Evolutionary conservation across 495 filamentous ascomycete genomes (phyloP).

Genomic region (Neurospora tetrasperma): DNA sequence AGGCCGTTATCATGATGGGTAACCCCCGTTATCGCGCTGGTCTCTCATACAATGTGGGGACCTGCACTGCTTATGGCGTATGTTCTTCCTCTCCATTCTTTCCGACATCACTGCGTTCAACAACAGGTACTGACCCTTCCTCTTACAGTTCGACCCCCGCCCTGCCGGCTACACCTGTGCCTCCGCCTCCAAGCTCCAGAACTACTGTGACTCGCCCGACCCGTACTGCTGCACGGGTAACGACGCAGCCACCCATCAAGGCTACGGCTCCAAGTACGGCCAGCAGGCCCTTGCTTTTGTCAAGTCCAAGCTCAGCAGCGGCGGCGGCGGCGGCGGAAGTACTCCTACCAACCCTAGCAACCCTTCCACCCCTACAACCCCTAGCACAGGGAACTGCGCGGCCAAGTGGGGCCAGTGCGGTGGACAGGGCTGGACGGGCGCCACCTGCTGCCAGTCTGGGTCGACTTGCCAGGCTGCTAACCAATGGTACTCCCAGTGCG

Average conservation of each 20-base stretch:
- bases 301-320: slow-evolving; percentile 28
- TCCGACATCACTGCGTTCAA: neutral
- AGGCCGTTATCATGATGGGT: slow-evolving; percentile 54
- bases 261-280: slow-evolving; percentile 51
- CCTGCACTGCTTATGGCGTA: slow-evolving; percentile 48
- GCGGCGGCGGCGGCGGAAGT: slow-evolving; percentile 4
- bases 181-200: slow-evolving; percentile 41
- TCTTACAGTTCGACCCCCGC: slow-evolving; percentile 42
- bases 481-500: slow-evolving; percentile 27
- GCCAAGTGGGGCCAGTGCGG: slow-evolving; percentile 25
- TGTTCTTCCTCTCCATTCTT: slow-evolving; percentile 15
- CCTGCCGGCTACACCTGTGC: slow-evolving; percentile 47
- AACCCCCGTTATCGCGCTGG: slow-evolving; percentile 45
- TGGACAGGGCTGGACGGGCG: slow-evolving; percentile 19
- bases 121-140: slow-evolving; percentile 2
- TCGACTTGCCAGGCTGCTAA: slow-evolving; percentile 22
- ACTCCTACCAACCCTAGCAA: slow-evolving; percentile 4
- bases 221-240: slow-evolving; percentile 57
- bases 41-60: slow-evolving; percentile 51
- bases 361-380: slow-evolving; percentile 4
- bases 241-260: slow-evolving; percentile 45
- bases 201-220: slow-evolving; percentile 52
- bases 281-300: slow-evolving; percentile 45
- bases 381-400: slow-evolving; percentile 18
- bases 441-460: slow-evolving; percentile 17